phyloP scores from a whole-genome alignment of 768 basidiomycete genomes.

The Collybia sordida region DNA sequence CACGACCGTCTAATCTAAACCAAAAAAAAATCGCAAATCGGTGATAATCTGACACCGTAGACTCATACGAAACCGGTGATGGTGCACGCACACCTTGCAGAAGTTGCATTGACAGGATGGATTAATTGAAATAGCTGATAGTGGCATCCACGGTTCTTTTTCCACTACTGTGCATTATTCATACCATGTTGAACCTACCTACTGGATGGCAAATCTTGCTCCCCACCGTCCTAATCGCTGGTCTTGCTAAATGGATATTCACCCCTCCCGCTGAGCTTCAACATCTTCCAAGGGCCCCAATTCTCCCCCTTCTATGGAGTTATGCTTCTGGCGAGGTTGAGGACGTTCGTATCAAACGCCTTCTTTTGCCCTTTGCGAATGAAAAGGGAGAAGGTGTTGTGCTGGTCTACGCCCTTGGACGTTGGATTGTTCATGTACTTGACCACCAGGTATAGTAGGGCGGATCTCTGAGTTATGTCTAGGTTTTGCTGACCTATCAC shows the following conservation, averaged over 20 bases:
- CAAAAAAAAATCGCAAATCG: no score
- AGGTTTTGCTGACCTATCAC: neutral
- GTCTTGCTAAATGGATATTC: neutral
- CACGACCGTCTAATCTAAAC: no score
- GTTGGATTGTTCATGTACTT: conserved; percentile 30
- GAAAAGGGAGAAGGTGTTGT: conserved; percentile 18
- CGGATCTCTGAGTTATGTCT: neutral
- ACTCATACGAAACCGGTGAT: no score
- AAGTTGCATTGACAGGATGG: no score
- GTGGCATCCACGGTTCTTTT: no score
- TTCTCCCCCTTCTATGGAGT: neutral
- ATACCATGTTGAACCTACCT: no score
- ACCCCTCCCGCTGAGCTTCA: neutral
- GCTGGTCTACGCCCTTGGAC: conserved; percentile 24
- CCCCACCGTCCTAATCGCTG: no score
- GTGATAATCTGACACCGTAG: no score
- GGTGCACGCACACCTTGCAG: no score
- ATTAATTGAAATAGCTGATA: no score
- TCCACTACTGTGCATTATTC: no score
- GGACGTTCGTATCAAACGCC: neutral
- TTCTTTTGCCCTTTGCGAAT: conserved; percentile 15
- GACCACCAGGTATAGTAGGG: conserved; percentile 19
- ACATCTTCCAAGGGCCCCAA: neutral
- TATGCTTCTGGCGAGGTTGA: neutral
- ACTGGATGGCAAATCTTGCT: no score